These are phyloP conservation scores for Pestalotiopsis sp. DNA, from an alignment of 2,329 filamentous ascomycete genomes.

Conservation along the genomic window DNA sequence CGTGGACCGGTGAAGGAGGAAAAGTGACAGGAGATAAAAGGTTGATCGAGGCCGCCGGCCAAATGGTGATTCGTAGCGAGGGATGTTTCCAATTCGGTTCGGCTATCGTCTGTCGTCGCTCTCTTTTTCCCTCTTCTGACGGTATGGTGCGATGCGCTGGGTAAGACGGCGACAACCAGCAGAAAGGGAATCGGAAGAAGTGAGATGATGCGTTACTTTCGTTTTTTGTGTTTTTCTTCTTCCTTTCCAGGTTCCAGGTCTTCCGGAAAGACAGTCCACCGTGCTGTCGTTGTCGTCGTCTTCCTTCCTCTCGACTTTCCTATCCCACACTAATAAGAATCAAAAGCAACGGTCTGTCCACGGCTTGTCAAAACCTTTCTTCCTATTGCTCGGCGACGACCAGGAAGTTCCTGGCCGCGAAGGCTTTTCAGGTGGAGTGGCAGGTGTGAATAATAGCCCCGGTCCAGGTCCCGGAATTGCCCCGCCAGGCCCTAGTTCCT, in stretches of 20 bases:
- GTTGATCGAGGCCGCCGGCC: background rate
- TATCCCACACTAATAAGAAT: background rate
- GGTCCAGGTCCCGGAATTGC: slow-evolving; percentile 9
- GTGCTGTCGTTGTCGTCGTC: background rate
- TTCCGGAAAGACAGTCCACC: background rate
- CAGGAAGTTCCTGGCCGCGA: slow-evolving; percentile 1
- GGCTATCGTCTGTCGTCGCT: background rate
- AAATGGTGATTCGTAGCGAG: background rate
- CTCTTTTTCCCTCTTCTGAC: background rate
- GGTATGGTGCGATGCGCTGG: background rate
- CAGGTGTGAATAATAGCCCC: slow-evolving; percentile 6
- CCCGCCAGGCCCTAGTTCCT: background rate
- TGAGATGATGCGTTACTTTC: slow-evolving; percentile 7
- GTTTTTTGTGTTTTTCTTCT: background rate
- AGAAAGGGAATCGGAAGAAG: background rate
- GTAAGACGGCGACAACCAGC: background rate
- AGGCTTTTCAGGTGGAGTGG: slow-evolving; percentile 6
- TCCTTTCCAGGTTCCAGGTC: background rate
- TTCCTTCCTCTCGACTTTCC: background rate
- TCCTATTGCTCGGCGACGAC: slow-evolving; percentile 6
- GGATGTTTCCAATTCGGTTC: background rate
- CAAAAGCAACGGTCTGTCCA: background rate
- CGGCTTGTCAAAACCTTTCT: slow-evolving; percentile 6
- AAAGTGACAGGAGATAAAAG: background rate
- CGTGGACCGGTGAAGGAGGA: background rate